These are phyloP conservation scores for Solanum peruvianum DNA, from an alignment of 257 asterid species.

Conservation along the genomic window DNA sequence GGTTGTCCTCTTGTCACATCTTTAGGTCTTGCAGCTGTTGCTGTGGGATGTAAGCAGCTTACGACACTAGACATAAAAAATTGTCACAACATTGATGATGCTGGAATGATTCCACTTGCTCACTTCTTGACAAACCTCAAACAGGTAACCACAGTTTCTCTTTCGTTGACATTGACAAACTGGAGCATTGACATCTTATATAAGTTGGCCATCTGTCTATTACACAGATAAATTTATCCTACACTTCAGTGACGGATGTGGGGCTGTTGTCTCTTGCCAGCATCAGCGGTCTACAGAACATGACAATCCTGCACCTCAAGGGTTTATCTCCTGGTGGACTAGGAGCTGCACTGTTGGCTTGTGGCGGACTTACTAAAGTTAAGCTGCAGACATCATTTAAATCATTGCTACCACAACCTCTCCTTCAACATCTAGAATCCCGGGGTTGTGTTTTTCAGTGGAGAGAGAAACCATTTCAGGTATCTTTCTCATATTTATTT, in stretches of 20 bases:
- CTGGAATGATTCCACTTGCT: constrained; percentile 73
- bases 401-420: constrained; percentile 37
- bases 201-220: background rate
- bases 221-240: constrained; percentile 68
- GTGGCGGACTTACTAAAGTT: constrained; percentile 73
- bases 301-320: constrained; percentile 48
- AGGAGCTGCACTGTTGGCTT: constrained; percentile 59
- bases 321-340: constrained; percentile 63
- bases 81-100: constrained; percentile 54
- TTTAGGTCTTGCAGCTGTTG: constrained; percentile 59
- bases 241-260: constrained; percentile 63
- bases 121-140: constrained; percentile 71
- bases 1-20: constrained; percentile 73
- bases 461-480: constrained; percentile 71
- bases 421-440: constrained; percentile 57
- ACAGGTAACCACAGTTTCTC: constrained; percentile 35
- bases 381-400: constrained; percentile 64
- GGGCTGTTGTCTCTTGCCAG: constrained; percentile 72
- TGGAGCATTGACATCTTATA: background rate
- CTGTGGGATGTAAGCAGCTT: constrained; percentile 67
- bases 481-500: constrained; percentile 2
- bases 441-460: constrained; percentile 74
- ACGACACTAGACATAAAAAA: constrained; percentile 63
- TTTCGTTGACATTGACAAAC: background rate
- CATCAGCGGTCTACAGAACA: constrained; percentile 66